Conservation (phyloP, 352 stramenopile genomes). For the Thalassiosira ordinaria region DNA sequence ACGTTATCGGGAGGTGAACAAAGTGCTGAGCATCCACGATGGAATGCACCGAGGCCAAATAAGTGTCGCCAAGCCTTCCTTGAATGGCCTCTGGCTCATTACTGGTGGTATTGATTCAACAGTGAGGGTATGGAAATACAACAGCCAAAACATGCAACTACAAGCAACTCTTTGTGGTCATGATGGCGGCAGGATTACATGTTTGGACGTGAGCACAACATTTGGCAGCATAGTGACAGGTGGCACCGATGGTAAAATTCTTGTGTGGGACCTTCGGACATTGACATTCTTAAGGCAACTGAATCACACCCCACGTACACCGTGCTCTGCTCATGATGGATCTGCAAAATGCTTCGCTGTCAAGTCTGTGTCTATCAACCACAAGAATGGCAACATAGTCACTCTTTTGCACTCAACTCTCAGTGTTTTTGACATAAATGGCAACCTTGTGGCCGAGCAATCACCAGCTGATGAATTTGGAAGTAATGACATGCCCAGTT, state of each 20-base stretch:
- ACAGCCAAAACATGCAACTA: constrained; percentile 79
- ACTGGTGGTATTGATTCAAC: constrained; percentile 86
- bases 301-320: constrained; percentile 47
- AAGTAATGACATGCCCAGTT: constrained; percentile 64
- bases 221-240: constrained; percentile 86
- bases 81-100: constrained; percentile 83
- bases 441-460: constrained; percentile 76
- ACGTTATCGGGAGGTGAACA: constrained; percentile 80
- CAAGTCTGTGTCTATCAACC: constrained; percentile 84
- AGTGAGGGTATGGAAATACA: constrained; percentile 84
- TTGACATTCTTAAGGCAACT: constrained; percentile 84
- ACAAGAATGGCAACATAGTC: constrained; percentile 85
- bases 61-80: constrained; percentile 73
- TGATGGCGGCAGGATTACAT: constrained; percentile 82
- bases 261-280: constrained; percentile 85
- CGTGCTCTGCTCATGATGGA: constrained; percentile 24
- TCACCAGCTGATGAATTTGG: constrained; percentile 56
- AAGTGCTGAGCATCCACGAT: constrained; percentile 85
- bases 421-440: constrained; percentile 86
- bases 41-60: constrained; percentile 82
- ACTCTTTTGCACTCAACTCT: constrained; percentile 79
- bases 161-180: constrained; percentile 83
- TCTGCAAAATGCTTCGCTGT: constrained; percentile 49
- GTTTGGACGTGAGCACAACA: constrained; percentile 79
- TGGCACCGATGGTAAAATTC: constrained; percentile 79